Percentiles rank a stretch among this genome's conserved stretches.
These are phyloP conservation scores for Aspergillus leporis DNA, from an alignment of 495 filamentous ascomycete species.

Conservation along the genomic window DNA sequence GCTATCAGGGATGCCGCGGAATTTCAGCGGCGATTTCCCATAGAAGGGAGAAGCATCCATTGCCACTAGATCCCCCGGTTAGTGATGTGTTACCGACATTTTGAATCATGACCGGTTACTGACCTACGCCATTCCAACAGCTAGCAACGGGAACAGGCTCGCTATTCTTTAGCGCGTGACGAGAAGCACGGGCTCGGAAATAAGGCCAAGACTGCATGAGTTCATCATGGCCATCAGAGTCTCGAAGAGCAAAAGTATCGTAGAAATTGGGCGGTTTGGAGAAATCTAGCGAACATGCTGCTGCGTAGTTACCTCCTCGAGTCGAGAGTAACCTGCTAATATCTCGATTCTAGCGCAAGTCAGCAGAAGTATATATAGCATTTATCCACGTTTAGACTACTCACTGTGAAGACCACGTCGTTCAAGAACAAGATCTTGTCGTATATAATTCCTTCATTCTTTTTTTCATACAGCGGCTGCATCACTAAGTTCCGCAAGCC, in stretches of 20 bases:
- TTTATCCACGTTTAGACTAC: conserved; percentile 5
- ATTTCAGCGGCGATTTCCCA: conserved; percentile 47
- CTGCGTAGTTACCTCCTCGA: conserved; percentile 70
- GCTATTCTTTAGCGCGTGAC: conserved; percentile 54
- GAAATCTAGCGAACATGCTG: conserved; percentile 82
- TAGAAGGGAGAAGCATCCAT: conserved; percentile 63
- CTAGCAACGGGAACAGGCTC: conserved; percentile 66
- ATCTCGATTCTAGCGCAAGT: conserved; percentile 52
- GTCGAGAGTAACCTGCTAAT: conserved; percentile 71
- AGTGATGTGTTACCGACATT: neutral
- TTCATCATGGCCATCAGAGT: conserved; percentile 60
- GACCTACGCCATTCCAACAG: conserved; percentile 84
- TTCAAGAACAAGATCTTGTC: conserved; percentile 74
- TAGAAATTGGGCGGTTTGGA: conserved; percentile 67
- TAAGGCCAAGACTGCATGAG: conserved; percentile 74
- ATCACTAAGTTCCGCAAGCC: conserved; percentile 59
- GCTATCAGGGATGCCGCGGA: conserved; percentile 70
- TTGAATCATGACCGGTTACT: neutral
- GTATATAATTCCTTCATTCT: conserved; percentile 50
- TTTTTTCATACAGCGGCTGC: conserved; percentile 47
- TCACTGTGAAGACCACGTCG: conserved; percentile 71
- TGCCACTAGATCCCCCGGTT: conserved; percentile 36
- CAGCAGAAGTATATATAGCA: neutral
- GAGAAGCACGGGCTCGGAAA: conserved; percentile 63
- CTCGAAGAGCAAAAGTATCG: conserved; percentile 84